Percentiles rank a stretch among this genome's conserved stretches.
Evolutionary conservation across 768 basidiomycete genomes (phyloP).

Genomic region (Calocybe cyanea): DNA sequence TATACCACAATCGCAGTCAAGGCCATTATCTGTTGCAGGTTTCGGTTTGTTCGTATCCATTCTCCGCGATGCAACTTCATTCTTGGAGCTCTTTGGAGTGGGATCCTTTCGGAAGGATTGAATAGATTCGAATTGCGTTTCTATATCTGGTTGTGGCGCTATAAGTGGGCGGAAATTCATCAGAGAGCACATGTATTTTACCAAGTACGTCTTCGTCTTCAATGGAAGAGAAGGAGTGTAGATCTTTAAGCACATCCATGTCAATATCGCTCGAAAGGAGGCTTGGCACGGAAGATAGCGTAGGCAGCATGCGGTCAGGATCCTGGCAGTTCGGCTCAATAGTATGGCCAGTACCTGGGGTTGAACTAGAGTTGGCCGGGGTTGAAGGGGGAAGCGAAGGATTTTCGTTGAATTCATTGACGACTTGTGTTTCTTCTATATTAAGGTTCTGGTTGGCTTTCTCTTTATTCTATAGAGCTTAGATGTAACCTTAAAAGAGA

Average conservation of each 20-base stretch:
- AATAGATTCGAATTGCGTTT: slow-evolving; percentile 41
- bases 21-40: slow-evolving; percentile 30
- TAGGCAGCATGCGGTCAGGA: slow-evolving; percentile 6
- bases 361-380: slow-evolving; percentile 5
- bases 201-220: slow-evolving; percentile 49
- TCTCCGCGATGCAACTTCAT: slow-evolving; percentile 6
- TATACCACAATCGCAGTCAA: slow-evolving; percentile 72
- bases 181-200: slow-evolving; percentile 14
- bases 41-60: slow-evolving; percentile 2
- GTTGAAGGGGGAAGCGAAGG: slow-evolving; percentile 6
- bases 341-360: slow-evolving; percentile 2
- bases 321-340: slow-evolving; percentile 6
- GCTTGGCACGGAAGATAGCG: slow-evolving; percentile 14
- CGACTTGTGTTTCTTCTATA: slow-evolving; percentile 45
- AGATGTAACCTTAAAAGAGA: neutral
- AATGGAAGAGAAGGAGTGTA: slow-evolving; percentile 18
- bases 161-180: neutral
- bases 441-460: slow-evolving; percentile 13
- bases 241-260: slow-evolving; percentile 34
- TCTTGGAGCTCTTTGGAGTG: slow-evolving; percentile 12
- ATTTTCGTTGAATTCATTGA: slow-evolving; percentile 13
- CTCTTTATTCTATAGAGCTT: slow-evolving; percentile 9
- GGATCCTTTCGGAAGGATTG: slow-evolving; percentile 28
- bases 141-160: slow-evolving; percentile 29
- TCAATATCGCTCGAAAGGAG: slow-evolving; percentile 25